phyloP scores from a whole-genome alignment of 768 basidiomycete genomes.

The Xerocomus potaroensis region DNA sequence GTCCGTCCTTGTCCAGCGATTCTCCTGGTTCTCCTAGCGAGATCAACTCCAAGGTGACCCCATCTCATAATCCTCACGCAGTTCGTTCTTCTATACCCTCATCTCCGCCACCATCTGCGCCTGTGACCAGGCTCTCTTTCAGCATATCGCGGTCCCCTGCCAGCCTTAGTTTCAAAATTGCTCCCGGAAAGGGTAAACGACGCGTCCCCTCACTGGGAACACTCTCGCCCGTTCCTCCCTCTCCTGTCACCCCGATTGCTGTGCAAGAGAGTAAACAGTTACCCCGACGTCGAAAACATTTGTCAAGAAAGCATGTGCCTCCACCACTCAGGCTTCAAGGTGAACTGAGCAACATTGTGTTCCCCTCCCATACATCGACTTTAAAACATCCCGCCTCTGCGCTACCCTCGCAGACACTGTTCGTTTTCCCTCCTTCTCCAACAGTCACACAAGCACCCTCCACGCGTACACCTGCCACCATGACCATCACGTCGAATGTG shows the following conservation, averaged over 20 bases:
- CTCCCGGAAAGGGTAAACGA: conserved; percentile 51
- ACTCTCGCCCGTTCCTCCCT: conserved; percentile 70
- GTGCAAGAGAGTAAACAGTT: conserved; percentile 30
- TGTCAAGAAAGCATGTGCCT: conserved; percentile 51
- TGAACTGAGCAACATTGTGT: conserved; percentile 24
- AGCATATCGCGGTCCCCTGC: conserved; percentile 37
- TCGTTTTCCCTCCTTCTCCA: conserved; percentile 83
- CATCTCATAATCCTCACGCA: conserved; percentile 19
- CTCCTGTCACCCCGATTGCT: conserved; percentile 54
- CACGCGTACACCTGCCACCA: conserved; percentile 68
- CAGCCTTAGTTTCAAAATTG: conserved; percentile 48
- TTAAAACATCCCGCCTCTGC: conserved; percentile 25
- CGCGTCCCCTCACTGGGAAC: conserved; percentile 58
- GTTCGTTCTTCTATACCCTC: conserved; percentile 5
- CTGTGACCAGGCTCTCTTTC: conserved; percentile 58
- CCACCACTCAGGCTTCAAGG: conserved; percentile 51
- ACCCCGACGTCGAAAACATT: conserved; percentile 42
- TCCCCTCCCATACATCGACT: conserved; percentile 21
- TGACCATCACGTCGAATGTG: conserved; percentile 71
- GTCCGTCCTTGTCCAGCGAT: conserved; percentile 33
- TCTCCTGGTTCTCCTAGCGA: conserved; percentile 34
- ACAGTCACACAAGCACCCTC: conserved; percentile 42
- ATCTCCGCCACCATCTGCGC: conserved; percentile 47
- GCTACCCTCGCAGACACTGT: conserved; percentile 78
- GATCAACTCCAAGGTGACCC: conserved; percentile 20